Evolutionary conservation across 1,139 yeast species (phyloP), one percentile per base, ranked within the genome.

Genomic region (Meyerozyma smithsonii): DNA sequence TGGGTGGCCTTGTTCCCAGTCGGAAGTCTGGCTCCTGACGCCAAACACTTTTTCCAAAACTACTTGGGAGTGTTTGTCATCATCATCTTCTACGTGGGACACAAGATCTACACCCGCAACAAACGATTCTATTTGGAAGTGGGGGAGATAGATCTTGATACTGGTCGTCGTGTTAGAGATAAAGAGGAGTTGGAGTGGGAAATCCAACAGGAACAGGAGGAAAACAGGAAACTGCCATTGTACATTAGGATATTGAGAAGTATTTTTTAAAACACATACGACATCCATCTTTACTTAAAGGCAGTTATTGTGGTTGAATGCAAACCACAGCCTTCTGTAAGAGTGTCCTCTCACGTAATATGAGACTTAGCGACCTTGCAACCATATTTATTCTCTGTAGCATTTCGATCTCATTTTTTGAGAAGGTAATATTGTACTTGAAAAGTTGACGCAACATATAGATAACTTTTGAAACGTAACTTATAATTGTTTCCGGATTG

Each of bases 1-100:
- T 65, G 70, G 70, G 60, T 59, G 2, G 69, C 72, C 1, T 53
- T 66, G 36, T 64, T 61, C 46, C 72, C 72, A 5, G 46, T 63
- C 14, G 59, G 59, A 3, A 52, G 55, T 17, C 39, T 49, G 18
- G 59, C 59, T 3, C 55, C 69, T 1, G 48, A 54, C 43, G 72
- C 66, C 1, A 52, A 52, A 36, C 55, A 48, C 43, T 66, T 66
- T 46, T 66, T 66, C 52, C 62, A 66, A 45, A 64, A 64, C 43
- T 66, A 66, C 46, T 55, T 66, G 41, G 69, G 70, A 6, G 58
- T 60, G 2, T 46, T 64, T 10, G 69, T 66, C 5, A 58, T 66
- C 10, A 26, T 59, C 18, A 43, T 62, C 2, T 64, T 66, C 43
- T 66, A 64, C 48, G 28, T 62, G 19, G 62, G 61, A 21, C 72